A percentile compares a stretch with the other conserved stretches of the same genome.
Conservation (phyloP, 2,329 filamentous ascomycete genomes). For the Sordariomycetes sp. region DNA sequence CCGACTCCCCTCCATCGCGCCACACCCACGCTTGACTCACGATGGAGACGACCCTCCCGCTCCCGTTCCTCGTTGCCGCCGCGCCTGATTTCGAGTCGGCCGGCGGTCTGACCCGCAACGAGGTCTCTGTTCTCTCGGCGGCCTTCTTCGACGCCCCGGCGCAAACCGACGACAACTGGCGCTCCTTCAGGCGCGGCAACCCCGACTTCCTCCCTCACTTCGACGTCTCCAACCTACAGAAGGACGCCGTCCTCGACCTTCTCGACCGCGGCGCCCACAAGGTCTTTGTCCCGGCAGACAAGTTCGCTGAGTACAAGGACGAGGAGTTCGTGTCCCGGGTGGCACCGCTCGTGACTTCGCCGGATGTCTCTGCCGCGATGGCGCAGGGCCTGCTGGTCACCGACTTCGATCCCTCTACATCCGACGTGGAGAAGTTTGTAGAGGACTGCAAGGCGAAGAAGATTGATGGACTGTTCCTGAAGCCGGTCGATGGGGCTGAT, state of each 20-base stretch:
- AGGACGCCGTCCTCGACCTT: slow-evolving; percentile 64
- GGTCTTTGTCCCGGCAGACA: slow-evolving; percentile 65
- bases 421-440: slow-evolving; percentile 27
- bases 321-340: slow-evolving; percentile 43
- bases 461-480: slow-evolving; percentile 34
- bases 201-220: slow-evolving; percentile 53
- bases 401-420: slow-evolving; percentile 30
- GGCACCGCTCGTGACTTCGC: slow-evolving; percentile 33
- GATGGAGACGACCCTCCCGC: slow-evolving; percentile 52
- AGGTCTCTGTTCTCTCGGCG: slow-evolving; percentile 44
- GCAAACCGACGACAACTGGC: neutral
- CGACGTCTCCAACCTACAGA: slow-evolving; percentile 57
- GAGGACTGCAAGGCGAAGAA: slow-evolving; percentile 30
- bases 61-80: slow-evolving; percentile 48
- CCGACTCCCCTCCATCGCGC: neutral
- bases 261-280: slow-evolving; percentile 77
- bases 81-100: slow-evolving; percentile 32
- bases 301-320: slow-evolving; percentile 41
- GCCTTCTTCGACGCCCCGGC: slow-evolving; percentile 38
- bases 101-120: slow-evolving; percentile 39
- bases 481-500: slow-evolving; percentile 30
- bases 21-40: neutral
- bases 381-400: slow-evolving; percentile 39
- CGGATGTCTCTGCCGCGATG: slow-evolving; percentile 29
- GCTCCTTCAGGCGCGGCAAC: slow-evolving; percentile 28